phyloP scores from a whole-genome alignment of 345 rosid genomes.

The Eutrema japonicum region DNA sequence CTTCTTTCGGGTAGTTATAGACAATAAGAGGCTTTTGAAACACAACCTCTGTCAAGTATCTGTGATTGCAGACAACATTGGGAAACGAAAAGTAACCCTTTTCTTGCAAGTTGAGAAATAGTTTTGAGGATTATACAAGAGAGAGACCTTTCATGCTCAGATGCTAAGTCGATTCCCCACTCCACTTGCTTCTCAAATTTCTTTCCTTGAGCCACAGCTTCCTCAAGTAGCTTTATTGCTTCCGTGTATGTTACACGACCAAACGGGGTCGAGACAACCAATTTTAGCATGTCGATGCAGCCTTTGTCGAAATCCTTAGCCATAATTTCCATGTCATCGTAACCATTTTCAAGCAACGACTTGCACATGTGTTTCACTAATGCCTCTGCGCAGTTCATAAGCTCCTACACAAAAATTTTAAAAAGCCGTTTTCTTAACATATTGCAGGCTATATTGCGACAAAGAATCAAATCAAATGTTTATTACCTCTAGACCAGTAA shows the following conservation, averaged over 20 bases:
- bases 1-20: conserved; percentile 87
- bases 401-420: conserved; percentile 57
- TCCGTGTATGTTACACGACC: conserved; percentile 79
- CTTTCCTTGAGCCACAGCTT: conserved; percentile 73
- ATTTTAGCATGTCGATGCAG: conserved; percentile 71
- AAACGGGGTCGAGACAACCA: conserved; percentile 84
- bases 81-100: background rate
- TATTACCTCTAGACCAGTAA: conserved; percentile 78
- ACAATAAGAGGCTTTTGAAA: conserved; percentile 87
- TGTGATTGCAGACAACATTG: conserved; percentile 21
- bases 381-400: conserved; percentile 99
- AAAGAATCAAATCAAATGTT: background rate
- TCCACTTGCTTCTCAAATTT: conserved; percentile 77
- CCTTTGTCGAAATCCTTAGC: conserved; percentile 69
- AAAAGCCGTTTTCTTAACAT: background rate
- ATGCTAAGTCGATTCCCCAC: conserved; percentile 95
- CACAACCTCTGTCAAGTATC: conserved; percentile 81
- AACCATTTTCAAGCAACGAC: conserved; percentile 83
- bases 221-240: conserved; percentile 69
- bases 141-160: conserved; percentile 90
- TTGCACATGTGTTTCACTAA: conserved; percentile 77
- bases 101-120: background rate
- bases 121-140: background rate
- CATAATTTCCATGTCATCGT: conserved; percentile 89
- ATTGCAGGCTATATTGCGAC: background rate